Base-by-base conservation (phyloP, 179 eudicot genomes). In the Gypsophila paniculata region DNA sequence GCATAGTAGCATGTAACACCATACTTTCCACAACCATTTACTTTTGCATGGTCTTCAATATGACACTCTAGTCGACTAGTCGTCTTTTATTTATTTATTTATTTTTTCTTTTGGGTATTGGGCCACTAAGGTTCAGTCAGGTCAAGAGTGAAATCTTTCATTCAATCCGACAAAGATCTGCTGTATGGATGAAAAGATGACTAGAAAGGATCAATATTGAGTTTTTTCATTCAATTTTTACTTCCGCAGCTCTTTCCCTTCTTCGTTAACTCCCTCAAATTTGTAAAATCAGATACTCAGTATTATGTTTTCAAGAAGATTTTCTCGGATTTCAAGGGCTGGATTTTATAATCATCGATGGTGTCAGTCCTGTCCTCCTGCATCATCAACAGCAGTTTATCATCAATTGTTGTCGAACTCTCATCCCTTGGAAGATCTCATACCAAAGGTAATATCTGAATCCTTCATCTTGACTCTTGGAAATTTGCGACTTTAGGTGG, bases 281-380 rank as follows among this genome's bases (percentile, higher is more conserved):
- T 17, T 65, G 69, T n/a, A 23, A 10, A 51, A 6, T 68, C 64
- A 49, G 73, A 75, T 72, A 42, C 34, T 29, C 2, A 42, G 46
- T 42, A 85, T 82, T 84, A 74, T 76, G 48, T 36, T 72, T 61
- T 75, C 65, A 1, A 78, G 88, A 68, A 82, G 86, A 21, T 64
- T 78, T 23, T 49, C 74, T 77, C 87, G 87, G 77, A 22, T 78
- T 62, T 67, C 84, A 58, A 81, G 88, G 77, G 66, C 82, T 51
- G 72, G 83, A 59, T 76, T 76, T 44, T 2, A 42, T 42, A 42
- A 6, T 42, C 11, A 42, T 2, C 46, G 46, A 65, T 78, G 73
- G 78, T 67, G 74, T n/a, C 65, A 73, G 68, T 48, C 75, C 11
- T 74, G 60, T 21, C 69, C 55, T 25, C 74, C 72, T 32, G 61